Evolutionary conservation across 352 stramenopile genomes (phyloP).

Genomic region (Phytophthora quininea): DNA sequence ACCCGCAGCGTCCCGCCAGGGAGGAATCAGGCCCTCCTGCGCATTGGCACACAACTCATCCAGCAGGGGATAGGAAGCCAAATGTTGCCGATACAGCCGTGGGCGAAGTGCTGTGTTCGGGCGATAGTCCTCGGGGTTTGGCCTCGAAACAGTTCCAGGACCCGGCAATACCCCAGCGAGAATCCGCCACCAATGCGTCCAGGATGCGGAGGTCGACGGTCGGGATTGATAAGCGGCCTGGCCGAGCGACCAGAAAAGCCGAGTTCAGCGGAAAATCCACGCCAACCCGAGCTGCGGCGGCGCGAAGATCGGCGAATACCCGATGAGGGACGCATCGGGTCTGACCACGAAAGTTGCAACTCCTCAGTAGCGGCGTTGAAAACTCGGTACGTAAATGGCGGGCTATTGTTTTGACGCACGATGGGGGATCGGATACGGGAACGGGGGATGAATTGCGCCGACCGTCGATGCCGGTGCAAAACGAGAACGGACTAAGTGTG

Average conservation of each 20-base stretch:
- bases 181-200: constrained; percentile 1
- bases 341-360: too few relatives aligned
- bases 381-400: too few relatives aligned
- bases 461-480: neutral
- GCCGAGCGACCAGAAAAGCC: neutral
- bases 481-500: constrained; percentile 5
- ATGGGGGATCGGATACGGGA: too few relatives aligned
- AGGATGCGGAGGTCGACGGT: neutral
- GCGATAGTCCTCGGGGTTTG: constrained; percentile 13
- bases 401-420: too few relatives aligned
- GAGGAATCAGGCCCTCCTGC: neutral
- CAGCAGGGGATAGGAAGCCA: constrained; percentile 1
- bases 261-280: neutral
- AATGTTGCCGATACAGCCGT: constrained; percentile 12
- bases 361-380: too few relatives aligned
- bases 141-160: constrained; percentile 15
- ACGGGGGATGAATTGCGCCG: neutral
- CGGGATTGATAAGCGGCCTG: neutral
- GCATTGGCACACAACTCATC: constrained; percentile 7
- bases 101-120: constrained; percentile 18
- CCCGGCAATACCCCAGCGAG: constrained; percentile 5
- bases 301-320: neutral
- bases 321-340: neutral
- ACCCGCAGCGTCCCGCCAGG: neutral
- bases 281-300: neutral